Conservation (phyloP, 306 rosid species). For the Ochetophila trinervis region DNA sequence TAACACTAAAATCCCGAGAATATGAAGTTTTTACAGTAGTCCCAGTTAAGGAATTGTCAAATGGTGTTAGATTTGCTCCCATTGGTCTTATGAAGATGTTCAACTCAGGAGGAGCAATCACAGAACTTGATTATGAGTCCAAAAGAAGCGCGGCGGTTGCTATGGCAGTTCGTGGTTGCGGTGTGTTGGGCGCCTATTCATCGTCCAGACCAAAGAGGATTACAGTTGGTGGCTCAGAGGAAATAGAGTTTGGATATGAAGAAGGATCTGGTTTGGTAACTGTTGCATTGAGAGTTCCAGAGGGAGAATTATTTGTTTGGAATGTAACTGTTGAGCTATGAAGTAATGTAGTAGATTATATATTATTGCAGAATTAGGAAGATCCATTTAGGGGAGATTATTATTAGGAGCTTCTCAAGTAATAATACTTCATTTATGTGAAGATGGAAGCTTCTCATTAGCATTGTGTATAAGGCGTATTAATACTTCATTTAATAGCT, state of each 20-base stretch:
- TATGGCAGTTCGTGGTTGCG: slow-evolving; percentile 59
- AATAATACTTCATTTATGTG: no score
- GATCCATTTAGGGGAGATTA: no score
- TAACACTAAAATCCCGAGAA: slow-evolving; percentile 53
- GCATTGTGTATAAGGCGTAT: no score
- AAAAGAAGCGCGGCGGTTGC: slow-evolving; percentile 27
- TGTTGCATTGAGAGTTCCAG: slow-evolving; percentile 48
- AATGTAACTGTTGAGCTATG: slow-evolving; percentile 35
- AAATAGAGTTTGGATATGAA: slow-evolving; percentile 48
- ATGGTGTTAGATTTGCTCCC: slow-evolving; percentile 58
- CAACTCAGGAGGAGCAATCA: slow-evolving; percentile 89
- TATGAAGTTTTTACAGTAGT: slow-evolving; percentile 71
- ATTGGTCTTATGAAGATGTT: slow-evolving; percentile 78
- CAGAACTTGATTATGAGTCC: slow-evolving; percentile 37
- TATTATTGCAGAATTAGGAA: no score
- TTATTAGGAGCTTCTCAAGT: no score
- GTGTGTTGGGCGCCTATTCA: slow-evolving; percentile 68
- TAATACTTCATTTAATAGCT: no score
- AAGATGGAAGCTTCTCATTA: no score
- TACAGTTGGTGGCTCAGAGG: neutral
- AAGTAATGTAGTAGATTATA: neutral
- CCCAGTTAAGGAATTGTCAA: slow-evolving; percentile 47
- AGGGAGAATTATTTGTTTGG: slow-evolving; percentile 66
- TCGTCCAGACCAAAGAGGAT: slow-evolving; percentile 52
- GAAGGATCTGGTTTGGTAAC: slow-evolving; percentile 54